These are phyloP conservation scores for Hyphopichia wangnamkhiaoensis DNA, from an alignment of 1,139 yeast genomes.

Conservation along the genomic window DNA sequence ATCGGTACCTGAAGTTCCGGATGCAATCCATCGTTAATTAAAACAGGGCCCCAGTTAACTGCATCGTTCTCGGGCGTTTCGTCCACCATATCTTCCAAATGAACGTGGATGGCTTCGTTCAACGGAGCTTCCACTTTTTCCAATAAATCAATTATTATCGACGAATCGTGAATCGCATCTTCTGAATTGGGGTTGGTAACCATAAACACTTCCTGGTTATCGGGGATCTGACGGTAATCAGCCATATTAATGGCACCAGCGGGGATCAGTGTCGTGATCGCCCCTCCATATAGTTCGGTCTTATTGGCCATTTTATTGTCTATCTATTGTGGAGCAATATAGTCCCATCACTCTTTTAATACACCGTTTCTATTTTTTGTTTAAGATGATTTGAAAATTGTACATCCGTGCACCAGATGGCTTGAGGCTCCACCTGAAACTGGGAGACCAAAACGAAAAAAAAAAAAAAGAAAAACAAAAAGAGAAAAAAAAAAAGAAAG, in stretches of 20 bases:
- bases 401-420: too few relatives aligned
- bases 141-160: slow-evolving; percentile 71
- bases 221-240: slow-evolving; percentile 75
- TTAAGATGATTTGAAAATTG: too few relatives aligned
- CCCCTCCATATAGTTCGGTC: slow-evolving; percentile 86
- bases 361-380: too few relatives aligned
- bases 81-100: slow-evolving; percentile 43
- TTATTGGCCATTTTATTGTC: too few relatives aligned
- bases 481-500: not conserved
- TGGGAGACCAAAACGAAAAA: not conserved
- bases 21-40: not conserved
- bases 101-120: slow-evolving; percentile 37
- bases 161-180: slow-evolving; percentile 42
- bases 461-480: not conserved
- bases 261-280: slow-evolving; percentile 60
- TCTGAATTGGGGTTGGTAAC: slow-evolving; percentile 31
- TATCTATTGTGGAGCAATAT: too few relatives aligned
- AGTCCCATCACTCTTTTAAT: too few relatives aligned
- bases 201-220: slow-evolving; percentile 83
- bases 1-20: not conserved
- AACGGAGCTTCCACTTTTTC: slow-evolving; percentile 50
- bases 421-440: not conserved
- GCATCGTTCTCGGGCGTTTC: too few relatives aligned
- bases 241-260: slow-evolving; percentile 68
- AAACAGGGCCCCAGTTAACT: not conserved